Evolutionary conservation across 1,139 yeast species (phyloP).

Genomic region (Nadsonia commutata): DNA sequence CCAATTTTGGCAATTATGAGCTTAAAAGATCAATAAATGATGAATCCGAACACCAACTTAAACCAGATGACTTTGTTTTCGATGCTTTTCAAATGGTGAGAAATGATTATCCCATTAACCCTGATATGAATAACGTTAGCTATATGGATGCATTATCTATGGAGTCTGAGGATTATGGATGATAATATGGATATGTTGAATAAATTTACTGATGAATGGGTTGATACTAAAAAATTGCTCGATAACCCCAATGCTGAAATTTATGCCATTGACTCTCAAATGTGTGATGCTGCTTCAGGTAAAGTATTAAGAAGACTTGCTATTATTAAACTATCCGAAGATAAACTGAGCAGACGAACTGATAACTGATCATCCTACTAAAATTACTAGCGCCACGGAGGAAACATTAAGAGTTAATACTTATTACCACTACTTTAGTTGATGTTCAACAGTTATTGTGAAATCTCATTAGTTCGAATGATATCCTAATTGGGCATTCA

Average conservation of each 20-base stretch:
- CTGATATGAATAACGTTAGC: slow-evolving; percentile 16
- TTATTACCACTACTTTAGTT: slow-evolving; percentile 46
- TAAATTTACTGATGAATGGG: slow-evolving; percentile 31
- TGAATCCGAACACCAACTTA: slow-evolving; percentile 17
- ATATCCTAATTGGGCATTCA: slow-evolving; percentile 78
- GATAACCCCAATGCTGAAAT: slow-evolving; percentile 37
- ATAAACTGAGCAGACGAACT: slow-evolving; percentile 61
- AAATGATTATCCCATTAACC: slow-evolving; percentile 49
- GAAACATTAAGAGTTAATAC: slow-evolving; percentile 43
- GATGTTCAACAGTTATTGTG: slow-evolving; percentile 53
- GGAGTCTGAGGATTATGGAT: no score
- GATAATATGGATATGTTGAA: no score
- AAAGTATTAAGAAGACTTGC: slow-evolving; percentile 68
- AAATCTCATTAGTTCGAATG: slow-evolving; percentile 45
- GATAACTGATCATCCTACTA: slow-evolving; percentile 67
- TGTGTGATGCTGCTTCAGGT: slow-evolving; percentile 54
- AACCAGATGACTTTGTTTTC: slow-evolving; percentile 39
- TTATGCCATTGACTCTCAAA: slow-evolving; percentile 86
- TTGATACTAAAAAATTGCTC: slow-evolving; percentile 30
- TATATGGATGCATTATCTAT: no score
- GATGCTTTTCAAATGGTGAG: slow-evolving; percentile 30
- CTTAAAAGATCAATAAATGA: slow-evolving; percentile 28
- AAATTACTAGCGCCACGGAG: slow-evolving; percentile 74
- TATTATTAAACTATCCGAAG: slow-evolving; percentile 47
- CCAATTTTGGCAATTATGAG: slow-evolving; percentile 41